Evolutionary conservation across 768 basidiomycete species (phyloP).

Genomic region (Fistulinella prunicolor): DNA sequence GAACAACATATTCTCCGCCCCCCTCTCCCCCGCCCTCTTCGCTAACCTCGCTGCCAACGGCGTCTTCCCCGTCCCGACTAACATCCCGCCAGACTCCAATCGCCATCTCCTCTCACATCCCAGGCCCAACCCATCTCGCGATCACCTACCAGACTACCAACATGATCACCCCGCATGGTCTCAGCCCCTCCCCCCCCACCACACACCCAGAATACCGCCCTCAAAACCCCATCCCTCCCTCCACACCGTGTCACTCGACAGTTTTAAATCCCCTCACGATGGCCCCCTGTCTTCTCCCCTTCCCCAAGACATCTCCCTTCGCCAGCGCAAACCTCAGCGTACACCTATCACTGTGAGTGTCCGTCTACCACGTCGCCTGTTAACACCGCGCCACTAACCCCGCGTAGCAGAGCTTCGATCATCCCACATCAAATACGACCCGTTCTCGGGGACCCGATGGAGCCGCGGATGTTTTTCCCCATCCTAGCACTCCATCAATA

Average conservation of each 20-base stretch:
- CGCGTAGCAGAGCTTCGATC: constrained; percentile 19
- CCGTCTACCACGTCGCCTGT: neutral
- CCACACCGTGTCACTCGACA: constrained; percentile 9
- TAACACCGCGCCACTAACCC: constrained; percentile 3
- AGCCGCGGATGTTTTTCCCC: constrained; percentile 9
- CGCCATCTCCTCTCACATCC: constrained; percentile 24
- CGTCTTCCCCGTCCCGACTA: constrained; percentile 40
- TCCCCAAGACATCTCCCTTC: constrained; percentile 7
- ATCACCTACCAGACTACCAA: constrained; percentile 15
- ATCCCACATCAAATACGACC: constrained; percentile 12
- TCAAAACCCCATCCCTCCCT: constrained; percentile 33
- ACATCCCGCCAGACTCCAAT: constrained; percentile 29
- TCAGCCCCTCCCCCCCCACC: constrained; percentile 20
- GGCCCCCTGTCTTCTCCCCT: constrained; percentile 12
- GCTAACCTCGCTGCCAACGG: constrained; percentile 61
- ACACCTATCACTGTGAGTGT: constrained; percentile 14
- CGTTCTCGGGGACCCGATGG: constrained; percentile 14
- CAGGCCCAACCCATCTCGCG: constrained; percentile 15
- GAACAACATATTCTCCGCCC: constrained; percentile 57
- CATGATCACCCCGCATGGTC: constrained; percentile 30
- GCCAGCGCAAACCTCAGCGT: constrained; percentile 19
- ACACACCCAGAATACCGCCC: constrained; percentile 26
- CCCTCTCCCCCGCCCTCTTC: constrained; percentile 59
- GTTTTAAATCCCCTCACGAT: constrained; percentile 25
- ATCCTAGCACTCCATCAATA: constrained; percentile 20